These are phyloP conservation scores for Camellia granthamiana DNA, from an alignment of 148 eudicot species.

Conservation along the genomic window DNA sequence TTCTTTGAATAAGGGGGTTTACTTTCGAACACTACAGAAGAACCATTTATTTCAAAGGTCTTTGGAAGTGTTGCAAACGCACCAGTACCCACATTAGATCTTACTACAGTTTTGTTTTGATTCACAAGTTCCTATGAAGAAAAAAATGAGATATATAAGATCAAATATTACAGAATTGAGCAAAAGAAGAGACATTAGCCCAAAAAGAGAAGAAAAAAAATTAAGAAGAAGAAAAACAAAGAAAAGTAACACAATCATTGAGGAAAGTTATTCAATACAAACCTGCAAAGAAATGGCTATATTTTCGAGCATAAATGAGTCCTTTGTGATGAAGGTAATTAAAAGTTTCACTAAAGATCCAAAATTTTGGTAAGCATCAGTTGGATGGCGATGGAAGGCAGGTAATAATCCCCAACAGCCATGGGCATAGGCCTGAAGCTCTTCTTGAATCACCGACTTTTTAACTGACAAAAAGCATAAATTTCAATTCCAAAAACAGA, in stretches of 20 bases:
- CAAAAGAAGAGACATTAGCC: background rate
- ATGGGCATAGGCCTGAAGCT: conserved; percentile 65
- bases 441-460: conserved; percentile 54
- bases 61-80: conserved; percentile 25
- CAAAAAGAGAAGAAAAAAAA: too few species aligned
- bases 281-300: conserved; percentile 71
- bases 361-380: conserved; percentile 54
- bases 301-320: conserved; percentile 52
- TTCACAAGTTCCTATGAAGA: conserved; percentile 64
- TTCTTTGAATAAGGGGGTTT: conserved; percentile 42
- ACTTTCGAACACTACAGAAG: conserved; percentile 27
- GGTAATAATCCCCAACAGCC: conserved; percentile 77
- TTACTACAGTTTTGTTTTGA: conserved; percentile 42
- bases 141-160: conserved; percentile 6
- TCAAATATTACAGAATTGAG: background rate
- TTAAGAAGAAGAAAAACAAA: background rate
- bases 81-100: conserved; percentile 28
- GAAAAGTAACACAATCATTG: background rate
- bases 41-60: conserved; percentile 27
- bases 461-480: conserved; percentile 44
- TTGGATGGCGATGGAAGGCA: conserved; percentile 76
- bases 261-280: background rate
- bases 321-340: conserved; percentile 47
- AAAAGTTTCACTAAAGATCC: conserved; percentile 45
- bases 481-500: too few species aligned